Conservation (phyloP, 2,329 filamentous ascomycete species). For the Lojkania enalia region DNA sequence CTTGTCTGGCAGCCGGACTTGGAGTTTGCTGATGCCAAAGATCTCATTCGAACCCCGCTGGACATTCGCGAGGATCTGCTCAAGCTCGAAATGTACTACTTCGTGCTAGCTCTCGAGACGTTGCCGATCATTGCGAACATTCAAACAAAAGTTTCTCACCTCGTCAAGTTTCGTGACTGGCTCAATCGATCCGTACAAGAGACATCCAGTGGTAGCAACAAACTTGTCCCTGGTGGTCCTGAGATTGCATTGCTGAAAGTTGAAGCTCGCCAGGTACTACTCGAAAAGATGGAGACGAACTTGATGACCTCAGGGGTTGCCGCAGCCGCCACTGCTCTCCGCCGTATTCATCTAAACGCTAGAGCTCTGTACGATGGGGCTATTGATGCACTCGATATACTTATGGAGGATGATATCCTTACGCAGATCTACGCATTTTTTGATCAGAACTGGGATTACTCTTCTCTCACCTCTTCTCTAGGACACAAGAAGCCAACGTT, state of each 20-base stretch:
- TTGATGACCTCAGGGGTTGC: slow-evolving; percentile 1
- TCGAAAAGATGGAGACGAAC: neutral
- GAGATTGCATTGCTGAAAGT: slow-evolving; percentile 1
- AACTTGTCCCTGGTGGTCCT: slow-evolving; percentile 1
- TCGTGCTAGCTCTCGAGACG: slow-evolving; percentile 3
- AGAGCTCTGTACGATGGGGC: neutral
- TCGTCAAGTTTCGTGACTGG: slow-evolving; percentile 3
- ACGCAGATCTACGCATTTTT: neutral
- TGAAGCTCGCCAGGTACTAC: slow-evolving; percentile 1
- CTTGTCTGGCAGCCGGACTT: slow-evolving; percentile 15
- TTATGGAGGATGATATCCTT: neutral
- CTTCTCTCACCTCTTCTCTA: neutral
- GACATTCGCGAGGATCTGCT: slow-evolving; percentile 1
- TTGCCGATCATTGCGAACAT: slow-evolving; percentile 4
- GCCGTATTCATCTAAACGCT: neutral
- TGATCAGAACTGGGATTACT: slow-evolving; percentile 1
- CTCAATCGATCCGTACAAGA: slow-evolving; percentile 2
- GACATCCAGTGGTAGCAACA: slow-evolving; percentile 2
- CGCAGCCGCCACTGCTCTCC: slow-evolving; percentile 3
- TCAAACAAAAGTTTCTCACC: slow-evolving; percentile 1
- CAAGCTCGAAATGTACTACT: slow-evolving; percentile 1
- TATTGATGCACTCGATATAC: slow-evolving; percentile 1
- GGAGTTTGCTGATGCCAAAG: slow-evolving; percentile 1
- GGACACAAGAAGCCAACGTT: slow-evolving; percentile 11
- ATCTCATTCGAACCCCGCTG: slow-evolving; percentile 5